These are phyloP conservation scores for Exophiala alcalophila DNA, from an alignment of 2,329 filamentous ascomycete genomes.

Conservation along the genomic window DNA sequence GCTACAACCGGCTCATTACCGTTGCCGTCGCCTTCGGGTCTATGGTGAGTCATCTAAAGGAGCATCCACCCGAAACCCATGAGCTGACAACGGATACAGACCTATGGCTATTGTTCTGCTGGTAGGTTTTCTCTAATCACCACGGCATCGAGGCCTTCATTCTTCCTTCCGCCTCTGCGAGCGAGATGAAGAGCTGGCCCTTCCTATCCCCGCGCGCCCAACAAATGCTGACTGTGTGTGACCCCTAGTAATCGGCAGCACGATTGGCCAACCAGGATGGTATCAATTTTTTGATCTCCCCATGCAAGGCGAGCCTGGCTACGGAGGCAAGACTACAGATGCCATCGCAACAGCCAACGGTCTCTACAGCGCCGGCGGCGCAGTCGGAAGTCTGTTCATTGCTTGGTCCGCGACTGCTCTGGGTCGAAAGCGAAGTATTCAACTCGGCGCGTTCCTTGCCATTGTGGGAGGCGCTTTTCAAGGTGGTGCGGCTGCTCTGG, in stretches of 20 bases:
- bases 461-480: constrained; percentile 27
- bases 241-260: constrained; percentile 45
- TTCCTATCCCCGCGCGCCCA: no score
- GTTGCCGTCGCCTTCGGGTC: constrained; percentile 42
- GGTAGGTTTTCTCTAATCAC: no score
- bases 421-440: constrained; percentile 40
- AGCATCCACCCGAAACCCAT: neutral
- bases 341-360: constrained; percentile 47
- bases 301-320: constrained; percentile 40
- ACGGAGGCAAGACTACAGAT: constrained; percentile 40
- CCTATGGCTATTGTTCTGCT: constrained; percentile 36
- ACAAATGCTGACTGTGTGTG: no score
- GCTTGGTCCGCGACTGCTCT: constrained; percentile 35
- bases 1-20: constrained; percentile 40
- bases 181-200: no score
- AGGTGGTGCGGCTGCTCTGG: constrained; percentile 22
- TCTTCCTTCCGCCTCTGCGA: no score
- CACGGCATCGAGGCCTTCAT: no score
- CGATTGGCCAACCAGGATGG: constrained; percentile 48
- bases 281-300: constrained; percentile 44
- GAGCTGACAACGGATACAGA: constrained; percentile 8
- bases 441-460: constrained; percentile 29
- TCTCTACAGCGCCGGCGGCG: constrained; percentile 44
- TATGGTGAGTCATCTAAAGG: constrained; percentile 33
- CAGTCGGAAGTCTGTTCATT: constrained; percentile 33